Evolutionary conservation across 75 land plant genomes (phyloP), one percentile per base, ranked within the genome.

Genomic region (Isoetes taiwanensis): DNA sequence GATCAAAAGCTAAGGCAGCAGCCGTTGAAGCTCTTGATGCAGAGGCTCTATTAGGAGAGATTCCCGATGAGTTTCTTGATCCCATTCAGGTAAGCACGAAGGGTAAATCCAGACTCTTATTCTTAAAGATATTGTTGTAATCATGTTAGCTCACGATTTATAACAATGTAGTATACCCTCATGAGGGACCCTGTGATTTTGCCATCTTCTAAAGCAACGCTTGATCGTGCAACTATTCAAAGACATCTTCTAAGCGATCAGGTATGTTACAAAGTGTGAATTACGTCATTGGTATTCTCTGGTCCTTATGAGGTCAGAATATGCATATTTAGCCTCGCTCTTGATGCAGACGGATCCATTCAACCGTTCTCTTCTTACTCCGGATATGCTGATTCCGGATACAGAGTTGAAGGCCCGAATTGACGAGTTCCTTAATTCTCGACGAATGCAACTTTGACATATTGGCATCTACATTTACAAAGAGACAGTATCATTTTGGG

Each of bases 341-440:
- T n/a, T n/a, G n/a, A n/a, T n/a, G n/a, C n/a, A n/a, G 98, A 84
- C 90, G 4, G 98, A 93, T 63, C 98, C 96, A 33, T 93, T 93
- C 75, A 87, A 93, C 61, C 98, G 98, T 2, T 87, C 98, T 0
- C 85, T 79, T 54, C 78, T 87, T 10, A 93, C 90, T 23, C 59
- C 80, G 34, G 98, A 93, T 35, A 93, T 87, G 98, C 68, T 93
- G 54, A 79, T 87, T 34, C 98, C 98, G 4, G 54, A 84, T 41
- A 16, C 10, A 14, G 96, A 88, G 71, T 58, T 93, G 56, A 93
- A 84, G 60, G 74, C 59, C 24, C 73, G 34, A 43, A 87, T 93
- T 20, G 80, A 87, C 37, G 96, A 79, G 40, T 87, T 76, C n/a
- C n/a, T n/a, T n/a, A n/a, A n/a, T n/a, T n/a, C n/a, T n/a, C n/a